Evolutionary conservation across 1,284 basidiomycete species (phyloP).

Genomic region (Mycosarcoma mackinlayi): DNA sequence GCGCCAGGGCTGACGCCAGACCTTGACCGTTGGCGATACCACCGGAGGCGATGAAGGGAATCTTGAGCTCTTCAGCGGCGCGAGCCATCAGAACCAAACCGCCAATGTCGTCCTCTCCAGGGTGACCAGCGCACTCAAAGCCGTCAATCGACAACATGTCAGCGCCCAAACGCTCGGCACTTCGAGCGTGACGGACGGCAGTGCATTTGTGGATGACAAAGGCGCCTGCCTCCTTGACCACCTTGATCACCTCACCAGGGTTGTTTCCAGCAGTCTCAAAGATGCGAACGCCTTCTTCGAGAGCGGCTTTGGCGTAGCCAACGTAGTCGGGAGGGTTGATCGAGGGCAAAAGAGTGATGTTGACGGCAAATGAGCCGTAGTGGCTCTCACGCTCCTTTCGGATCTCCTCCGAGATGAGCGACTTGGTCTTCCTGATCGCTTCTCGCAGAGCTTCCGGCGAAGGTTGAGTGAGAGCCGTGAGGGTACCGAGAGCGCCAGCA

Average conservation of each 20-base stretch:
- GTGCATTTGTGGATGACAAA: constrained; percentile 92
- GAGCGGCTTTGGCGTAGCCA: constrained; percentile 81
- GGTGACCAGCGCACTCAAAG: constrained; percentile 83
- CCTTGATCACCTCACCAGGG: constrained; percentile 81
- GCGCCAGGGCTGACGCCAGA: constrained; percentile 80
- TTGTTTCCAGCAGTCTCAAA: constrained; percentile 95
- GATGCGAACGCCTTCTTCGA: constrained; percentile 87
- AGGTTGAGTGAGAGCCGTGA: constrained; percentile 89
- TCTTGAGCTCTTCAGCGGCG: constrained; percentile 83
- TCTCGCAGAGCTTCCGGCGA: constrained; percentile 82
- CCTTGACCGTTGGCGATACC: constrained; percentile 75
- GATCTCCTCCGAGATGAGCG: constrained; percentile 46
- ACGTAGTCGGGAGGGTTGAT: constrained; percentile 92
- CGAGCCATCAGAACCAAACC: constrained; percentile 89
- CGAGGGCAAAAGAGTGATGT: constrained; percentile 87
- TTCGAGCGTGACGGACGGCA: constrained; percentile 73
- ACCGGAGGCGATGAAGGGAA: constrained; percentile 90
- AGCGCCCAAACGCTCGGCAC: constrained; percentile 81
- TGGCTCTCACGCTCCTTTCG: constrained; percentile 46
- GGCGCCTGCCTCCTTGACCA: constrained; percentile 79
- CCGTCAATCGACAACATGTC: constrained; percentile 75
- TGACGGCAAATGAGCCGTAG: constrained; percentile 76
- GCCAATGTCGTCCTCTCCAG: constrained; percentile 93
- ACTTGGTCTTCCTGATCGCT: constrained; percentile 82
- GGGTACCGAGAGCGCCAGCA: constrained; percentile 85